Percentiles rank a stretch among this genome's conserved stretches.
These are phyloP conservation scores for Phialophora macrospora DNA, from an alignment of 2,329 filamentous ascomycete genomes.

Conservation along the genomic window DNA sequence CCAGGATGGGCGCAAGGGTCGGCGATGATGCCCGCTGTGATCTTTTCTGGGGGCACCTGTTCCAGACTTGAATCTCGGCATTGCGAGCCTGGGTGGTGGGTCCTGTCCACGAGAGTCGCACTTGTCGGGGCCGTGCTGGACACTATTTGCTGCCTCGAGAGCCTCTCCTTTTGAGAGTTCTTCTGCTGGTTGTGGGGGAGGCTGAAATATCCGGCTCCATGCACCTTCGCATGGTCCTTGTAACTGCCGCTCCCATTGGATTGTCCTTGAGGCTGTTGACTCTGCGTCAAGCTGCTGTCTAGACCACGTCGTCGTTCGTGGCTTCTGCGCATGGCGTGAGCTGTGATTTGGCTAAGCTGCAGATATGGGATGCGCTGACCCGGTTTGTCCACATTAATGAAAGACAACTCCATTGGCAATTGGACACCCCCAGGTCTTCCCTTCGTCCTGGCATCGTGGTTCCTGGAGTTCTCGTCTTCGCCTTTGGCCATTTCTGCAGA, in stretches of 20 bases:
- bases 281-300: neutral
- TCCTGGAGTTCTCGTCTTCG: neutral
- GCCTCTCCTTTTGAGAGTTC: neutral
- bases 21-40: neutral
- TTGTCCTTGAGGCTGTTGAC: neutral
- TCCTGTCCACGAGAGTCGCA: neutral
- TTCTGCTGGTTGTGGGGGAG: neutral
- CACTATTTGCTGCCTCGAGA: neutral
- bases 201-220: neutral
- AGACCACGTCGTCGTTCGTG: slow-evolving; percentile 12
- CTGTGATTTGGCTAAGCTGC: slow-evolving; percentile 17
- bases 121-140: neutral
- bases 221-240: neutral
- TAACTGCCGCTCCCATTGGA: neutral
- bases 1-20: neutral
- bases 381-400: slow-evolving; percentile 16
- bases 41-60: neutral
- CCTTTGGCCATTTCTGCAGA: neutral
- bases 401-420: slow-evolving; percentile 14
- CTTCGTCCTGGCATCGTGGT: neutral
- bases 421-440: neutral
- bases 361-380: slow-evolving; percentile 5
- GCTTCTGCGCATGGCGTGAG: slow-evolving; percentile 17
- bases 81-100: neutral
- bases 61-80: neutral